Conservation (phyloP, 495 filamentous ascomycete genomes). For the Penicillium argentinense region DNA sequence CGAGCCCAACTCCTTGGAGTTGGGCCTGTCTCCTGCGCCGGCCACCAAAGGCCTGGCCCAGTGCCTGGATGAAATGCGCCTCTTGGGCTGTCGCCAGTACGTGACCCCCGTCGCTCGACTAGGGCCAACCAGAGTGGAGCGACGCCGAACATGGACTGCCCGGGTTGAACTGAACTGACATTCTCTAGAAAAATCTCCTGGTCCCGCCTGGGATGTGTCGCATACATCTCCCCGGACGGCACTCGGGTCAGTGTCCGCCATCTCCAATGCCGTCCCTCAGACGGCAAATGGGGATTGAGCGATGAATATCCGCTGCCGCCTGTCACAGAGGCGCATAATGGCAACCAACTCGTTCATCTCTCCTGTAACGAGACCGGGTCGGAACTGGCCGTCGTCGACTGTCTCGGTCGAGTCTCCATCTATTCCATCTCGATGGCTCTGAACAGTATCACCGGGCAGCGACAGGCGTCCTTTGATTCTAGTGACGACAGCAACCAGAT, state of each 20-base stretch:
- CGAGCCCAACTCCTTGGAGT: constrained; percentile 54
- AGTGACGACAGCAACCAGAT: constrained; percentile 71
- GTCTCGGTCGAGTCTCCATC: constrained; percentile 69
- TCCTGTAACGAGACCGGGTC: constrained; percentile 71
- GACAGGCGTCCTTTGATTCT: constrained; percentile 56
- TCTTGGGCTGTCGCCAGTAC: constrained; percentile 81
- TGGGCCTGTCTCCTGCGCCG: constrained; percentile 53
- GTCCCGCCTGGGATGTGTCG: constrained; percentile 87
- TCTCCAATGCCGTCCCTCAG: constrained; percentile 65
- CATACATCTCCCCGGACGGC: constrained; percentile 73
- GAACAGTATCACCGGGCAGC: constrained; percentile 60
- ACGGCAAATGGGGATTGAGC: constrained; percentile 78
- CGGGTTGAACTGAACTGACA: constrained; percentile 6
- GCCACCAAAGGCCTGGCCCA: constrained; percentile 66
- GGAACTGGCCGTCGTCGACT: constrained; percentile 77
- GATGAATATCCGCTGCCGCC: constrained; percentile 50
- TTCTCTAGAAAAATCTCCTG: constrained; percentile 71
- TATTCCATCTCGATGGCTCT: constrained; percentile 60
- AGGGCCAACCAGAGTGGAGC: no score
- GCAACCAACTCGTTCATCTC: constrained; percentile 66
- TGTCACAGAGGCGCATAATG: constrained; percentile 47
- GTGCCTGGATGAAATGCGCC: constrained; percentile 76
- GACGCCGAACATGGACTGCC: no score
- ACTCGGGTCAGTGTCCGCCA: constrained; percentile 67
- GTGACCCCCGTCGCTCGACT: constrained; percentile 24